Percentiles rank a stretch among this genome's conserved stretches.
Conservation (phyloP, 495 filamentous ascomycete genomes). For the Hypomontagnella submonticulosa region DNA sequence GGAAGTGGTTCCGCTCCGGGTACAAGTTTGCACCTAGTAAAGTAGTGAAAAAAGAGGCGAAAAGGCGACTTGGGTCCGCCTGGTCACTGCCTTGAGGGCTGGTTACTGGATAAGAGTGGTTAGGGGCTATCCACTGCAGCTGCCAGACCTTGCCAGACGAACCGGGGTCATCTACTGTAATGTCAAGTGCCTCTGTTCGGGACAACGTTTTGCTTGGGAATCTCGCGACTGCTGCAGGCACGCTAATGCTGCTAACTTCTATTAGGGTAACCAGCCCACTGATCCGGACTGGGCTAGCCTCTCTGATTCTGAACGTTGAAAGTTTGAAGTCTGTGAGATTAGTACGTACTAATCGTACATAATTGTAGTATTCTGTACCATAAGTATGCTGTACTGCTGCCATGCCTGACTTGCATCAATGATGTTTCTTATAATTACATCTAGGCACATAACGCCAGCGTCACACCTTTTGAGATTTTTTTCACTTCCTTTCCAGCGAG, state of each 20-base stretch:
- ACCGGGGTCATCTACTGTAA: constrained; percentile 3
- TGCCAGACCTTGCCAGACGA: constrained; percentile 30
- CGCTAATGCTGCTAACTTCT: constrained; percentile 28
- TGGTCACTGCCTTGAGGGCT: not conserved
- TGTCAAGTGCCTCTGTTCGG: constrained; percentile 2
- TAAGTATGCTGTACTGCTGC: not conserved
- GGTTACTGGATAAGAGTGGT: not conserved
- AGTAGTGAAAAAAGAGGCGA: constrained; percentile 37
- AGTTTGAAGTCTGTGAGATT: not conserved
- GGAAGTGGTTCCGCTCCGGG: constrained; percentile 37
- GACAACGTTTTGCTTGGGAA: constrained; percentile 17
- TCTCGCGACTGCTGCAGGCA: constrained; percentile 24
- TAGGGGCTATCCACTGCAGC: constrained; percentile 29
- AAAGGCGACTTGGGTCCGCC: constrained; percentile 23
- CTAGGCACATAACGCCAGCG: constrained; percentile 10
- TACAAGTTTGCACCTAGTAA: constrained; percentile 37
- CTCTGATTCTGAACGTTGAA: constrained; percentile 21
- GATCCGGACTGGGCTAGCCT: constrained; percentile 35
- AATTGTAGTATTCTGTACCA: too few species aligned
- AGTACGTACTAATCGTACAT: too few species aligned
- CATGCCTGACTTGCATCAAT: constrained; percentile 19
- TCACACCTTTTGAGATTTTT: constrained; percentile 20
- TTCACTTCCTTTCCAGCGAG: constrained; percentile 11
- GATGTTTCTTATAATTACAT: constrained; percentile 1
- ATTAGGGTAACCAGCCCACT: constrained; percentile 27